These are phyloP conservation scores for Aspergillus sp. DNA, from an alignment of 2,329 filamentous ascomycete species.

Conservation along the genomic window DNA sequence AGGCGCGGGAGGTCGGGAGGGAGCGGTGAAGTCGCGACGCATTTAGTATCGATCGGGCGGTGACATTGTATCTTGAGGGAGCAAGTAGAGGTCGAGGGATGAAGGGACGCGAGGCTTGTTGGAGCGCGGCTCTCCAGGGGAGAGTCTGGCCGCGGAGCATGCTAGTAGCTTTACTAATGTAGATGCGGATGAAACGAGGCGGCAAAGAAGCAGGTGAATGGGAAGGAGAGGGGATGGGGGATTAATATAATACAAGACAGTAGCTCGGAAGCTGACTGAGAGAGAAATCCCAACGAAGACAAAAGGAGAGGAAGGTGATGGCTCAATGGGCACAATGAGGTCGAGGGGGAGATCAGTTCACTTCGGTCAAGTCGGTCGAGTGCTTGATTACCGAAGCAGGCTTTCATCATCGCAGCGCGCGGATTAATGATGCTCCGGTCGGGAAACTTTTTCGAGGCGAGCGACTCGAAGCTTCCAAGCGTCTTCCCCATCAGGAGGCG, in stretches of 20 bases:
- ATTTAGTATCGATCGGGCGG: conserved; percentile 29
- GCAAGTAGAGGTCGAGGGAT: conserved; percentile 36
- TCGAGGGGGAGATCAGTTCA: conserved; percentile 17
- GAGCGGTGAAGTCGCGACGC: conserved; percentile 27
- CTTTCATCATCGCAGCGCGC: conserved; percentile 35
- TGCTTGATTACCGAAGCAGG: conserved; percentile 35
- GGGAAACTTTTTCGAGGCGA: conserved; percentile 37
- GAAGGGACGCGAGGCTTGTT: conserved; percentile 49
- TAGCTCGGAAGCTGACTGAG: conserved; percentile 3
- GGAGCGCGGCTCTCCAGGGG: conserved; percentile 65
- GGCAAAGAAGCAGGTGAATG: conserved; percentile 15
- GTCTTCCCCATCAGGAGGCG: conserved; percentile 25
- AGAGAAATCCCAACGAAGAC: background rate
- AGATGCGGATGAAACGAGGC: conserved; percentile 12
- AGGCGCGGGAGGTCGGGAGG: conserved; percentile 38
- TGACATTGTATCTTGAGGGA: conserved; percentile 35
- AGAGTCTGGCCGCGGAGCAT: conserved; percentile 68
- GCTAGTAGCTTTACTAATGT: conserved; percentile 33
- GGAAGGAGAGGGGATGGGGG: conserved; percentile 8
- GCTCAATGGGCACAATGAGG: conserved; percentile 18
- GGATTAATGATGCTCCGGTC: conserved; percentile 33
- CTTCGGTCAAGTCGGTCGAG: conserved; percentile 13
- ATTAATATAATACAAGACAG: conserved; percentile 15
- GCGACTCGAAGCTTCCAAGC: conserved; percentile 36
- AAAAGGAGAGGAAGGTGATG: background rate